Percentiles rank a stretch among this genome's conserved stretches.
Conservation (phyloP, 140 eudicot genomes). For the Senecio squalidus region DNA sequence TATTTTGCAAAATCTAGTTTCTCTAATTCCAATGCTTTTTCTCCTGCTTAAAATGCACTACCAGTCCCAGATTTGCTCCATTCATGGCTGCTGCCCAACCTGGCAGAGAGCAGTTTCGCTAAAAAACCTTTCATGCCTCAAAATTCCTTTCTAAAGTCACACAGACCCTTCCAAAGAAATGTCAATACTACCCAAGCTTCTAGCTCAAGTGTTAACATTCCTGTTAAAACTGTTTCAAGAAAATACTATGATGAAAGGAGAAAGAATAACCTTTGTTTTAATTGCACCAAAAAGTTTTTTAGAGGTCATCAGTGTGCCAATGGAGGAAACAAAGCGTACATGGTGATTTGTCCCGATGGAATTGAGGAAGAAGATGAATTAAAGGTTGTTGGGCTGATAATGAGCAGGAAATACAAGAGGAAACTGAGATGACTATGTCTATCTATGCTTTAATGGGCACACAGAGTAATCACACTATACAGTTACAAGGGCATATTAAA, state of each 20-base stretch:
- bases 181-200: too few relatives aligned
- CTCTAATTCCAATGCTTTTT: too few relatives aligned
- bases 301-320: background rate
- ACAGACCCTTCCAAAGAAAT: too few relatives aligned
- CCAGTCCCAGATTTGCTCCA: too few relatives aligned
- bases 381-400: background rate
- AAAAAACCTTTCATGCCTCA: too few relatives aligned
- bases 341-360: background rate
- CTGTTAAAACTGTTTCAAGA: background rate
- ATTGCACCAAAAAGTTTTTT: background rate
- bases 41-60: too few relatives aligned
- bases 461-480: background rate
- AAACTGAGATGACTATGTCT: background rate
- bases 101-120: too few relatives aligned
- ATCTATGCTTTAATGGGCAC: background rate
- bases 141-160: too few relatives aligned
- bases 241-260: background rate
- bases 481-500: background rate
- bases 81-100: too few relatives aligned
- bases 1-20: too few relatives aligned
- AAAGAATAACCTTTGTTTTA: background rate
- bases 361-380: background rate
- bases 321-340: background rate
- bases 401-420: background rate
- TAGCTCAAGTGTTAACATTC: too few relatives aligned